phyloP scores from a whole-genome alignment of 352 stramenopile genomes.

The Pythium rishiriense region DNA sequence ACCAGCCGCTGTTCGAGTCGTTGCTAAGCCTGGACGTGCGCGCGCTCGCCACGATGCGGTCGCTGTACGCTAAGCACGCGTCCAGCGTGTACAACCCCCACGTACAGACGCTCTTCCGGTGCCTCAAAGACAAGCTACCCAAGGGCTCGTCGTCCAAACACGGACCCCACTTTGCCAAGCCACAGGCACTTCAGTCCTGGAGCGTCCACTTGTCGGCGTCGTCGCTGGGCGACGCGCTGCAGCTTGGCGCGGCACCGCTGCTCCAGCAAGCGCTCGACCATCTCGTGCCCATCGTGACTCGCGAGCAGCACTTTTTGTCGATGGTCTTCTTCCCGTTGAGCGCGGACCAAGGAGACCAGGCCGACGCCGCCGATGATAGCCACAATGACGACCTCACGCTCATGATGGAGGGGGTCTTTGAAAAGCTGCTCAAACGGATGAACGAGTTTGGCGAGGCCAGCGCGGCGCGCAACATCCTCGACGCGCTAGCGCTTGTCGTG shows the following conservation, averaged over 20 bases:
- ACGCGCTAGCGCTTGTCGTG: slow-evolving; percentile 62
- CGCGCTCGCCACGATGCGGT: slow-evolving; percentile 35
- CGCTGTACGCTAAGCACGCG: slow-evolving; percentile 58
- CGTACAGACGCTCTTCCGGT: slow-evolving; percentile 57
- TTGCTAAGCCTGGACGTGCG: slow-evolving; percentile 48
- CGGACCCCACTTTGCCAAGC: slow-evolving; percentile 50
- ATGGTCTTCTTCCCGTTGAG: slow-evolving; percentile 47
- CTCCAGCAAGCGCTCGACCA: slow-evolving; percentile 74
- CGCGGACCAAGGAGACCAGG: slow-evolving; percentile 18
- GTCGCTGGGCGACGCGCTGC: slow-evolving; percentile 46
- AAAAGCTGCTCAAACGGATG: slow-evolving; percentile 72
- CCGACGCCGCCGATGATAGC: slow-evolving; percentile 3
- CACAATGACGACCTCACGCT: slow-evolving; percentile 50
- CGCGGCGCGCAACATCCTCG: slow-evolving; percentile 57
- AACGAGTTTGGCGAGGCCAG: slow-evolving; percentile 70
- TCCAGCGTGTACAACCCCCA: slow-evolving; percentile 53
- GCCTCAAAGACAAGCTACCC: slow-evolving; percentile 60
- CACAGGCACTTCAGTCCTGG: slow-evolving; percentile 63
- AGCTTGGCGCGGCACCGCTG: slow-evolving; percentile 45
- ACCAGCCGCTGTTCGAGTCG: slow-evolving; percentile 42
- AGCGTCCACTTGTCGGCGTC: slow-evolving; percentile 66
- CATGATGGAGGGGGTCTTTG: slow-evolving; percentile 69
- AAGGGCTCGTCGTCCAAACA: slow-evolving; percentile 32
- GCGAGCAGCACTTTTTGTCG: slow-evolving; percentile 46
- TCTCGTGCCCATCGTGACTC: slow-evolving; percentile 52